Conservation (phyloP, 805 yeast species). For the Kodamaea kakaduensis region DNA sequence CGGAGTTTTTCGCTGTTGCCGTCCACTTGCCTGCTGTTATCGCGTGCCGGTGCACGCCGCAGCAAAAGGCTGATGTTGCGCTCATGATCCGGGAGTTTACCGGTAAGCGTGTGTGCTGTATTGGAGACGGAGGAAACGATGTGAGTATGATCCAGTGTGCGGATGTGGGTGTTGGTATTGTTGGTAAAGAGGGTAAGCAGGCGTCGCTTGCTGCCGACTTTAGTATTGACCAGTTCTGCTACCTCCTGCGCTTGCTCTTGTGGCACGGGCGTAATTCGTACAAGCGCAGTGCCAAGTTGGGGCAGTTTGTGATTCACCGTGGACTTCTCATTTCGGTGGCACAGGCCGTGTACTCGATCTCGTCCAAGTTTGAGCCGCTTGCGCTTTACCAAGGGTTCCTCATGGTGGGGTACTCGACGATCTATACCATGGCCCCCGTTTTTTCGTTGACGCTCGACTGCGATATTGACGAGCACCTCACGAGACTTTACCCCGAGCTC, state of each 20-base stretch:
- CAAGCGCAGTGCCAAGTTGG: conserved; percentile 89
- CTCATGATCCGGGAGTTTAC: conserved; percentile 70
- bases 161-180: conserved; percentile 98
- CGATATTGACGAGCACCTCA: conserved; percentile 86
- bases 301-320: conserved; percentile 95
- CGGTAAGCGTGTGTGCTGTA: conserved; percentile 90
- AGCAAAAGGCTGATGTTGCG: conserved; percentile 97
- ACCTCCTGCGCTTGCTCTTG: conserved; percentile 74
- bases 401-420: conserved; percentile 97
- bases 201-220: conserved; percentile 97
- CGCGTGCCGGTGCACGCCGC: conserved; percentile 98
- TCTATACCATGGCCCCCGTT: conserved; percentile 98
- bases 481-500: conserved; percentile 88
- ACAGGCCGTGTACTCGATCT: conserved; percentile 87
- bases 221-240: conserved; percentile 87
- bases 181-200: conserved; percentile 97
- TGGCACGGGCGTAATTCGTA: conserved; percentile 99
- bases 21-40: conserved; percentile 87
- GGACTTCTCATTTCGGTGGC: conserved; percentile 92
- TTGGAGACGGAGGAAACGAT: conserved; percentile 99
- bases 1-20: conserved; percentile 75
- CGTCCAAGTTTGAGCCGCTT: conserved; percentile 86
- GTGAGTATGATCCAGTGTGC: conserved; percentile 99
- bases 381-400: conserved; percentile 95
- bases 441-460: conserved; percentile 87